Evolutionary conservation across 352 stramenopile species (phyloP).

Genomic region (Thalassiosira hispida): DNA sequence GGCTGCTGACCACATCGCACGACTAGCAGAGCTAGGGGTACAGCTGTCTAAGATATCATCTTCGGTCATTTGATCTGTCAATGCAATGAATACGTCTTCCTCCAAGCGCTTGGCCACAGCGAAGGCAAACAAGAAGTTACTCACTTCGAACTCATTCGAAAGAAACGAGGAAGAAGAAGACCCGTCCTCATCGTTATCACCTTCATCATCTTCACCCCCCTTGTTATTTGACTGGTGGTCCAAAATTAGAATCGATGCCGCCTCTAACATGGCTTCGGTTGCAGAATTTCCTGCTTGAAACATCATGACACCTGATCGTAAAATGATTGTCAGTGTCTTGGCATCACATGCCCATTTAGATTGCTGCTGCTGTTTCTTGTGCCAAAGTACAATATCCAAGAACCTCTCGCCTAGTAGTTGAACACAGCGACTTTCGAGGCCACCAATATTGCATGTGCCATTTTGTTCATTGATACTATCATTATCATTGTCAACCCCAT

Average conservation of each 20-base stretch:
- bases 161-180: conserved; percentile 42
- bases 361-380: conserved; percentile 5
- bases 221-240: conserved; percentile 19
- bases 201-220: not conserved
- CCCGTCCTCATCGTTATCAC: conserved; percentile 4
- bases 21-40: conserved; percentile 59
- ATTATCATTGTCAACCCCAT: not conserved
- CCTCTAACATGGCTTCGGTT: conserved; percentile 46
- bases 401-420: conserved; percentile 43
- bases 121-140: conserved; percentile 68
- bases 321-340: conserved; percentile 49
- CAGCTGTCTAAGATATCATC: conserved; percentile 51
- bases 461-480: conserved; percentile 1
- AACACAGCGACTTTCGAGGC: conserved; percentile 29
- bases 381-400: conserved; percentile 30
- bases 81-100: conserved; percentile 43
- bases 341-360: conserved; percentile 28
- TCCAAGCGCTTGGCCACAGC: conserved; percentile 52
- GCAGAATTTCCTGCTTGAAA: conserved; percentile 30
- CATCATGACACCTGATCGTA: conserved; percentile 61
- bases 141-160: conserved; percentile 49
- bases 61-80: conserved; percentile 50
- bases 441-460: not conserved
- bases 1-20: conserved; percentile 48
- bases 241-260: conserved; percentile 53